phyloP scores from a whole-genome alignment of 179 eudicot genomes.

The Nepenthes alata region DNA sequence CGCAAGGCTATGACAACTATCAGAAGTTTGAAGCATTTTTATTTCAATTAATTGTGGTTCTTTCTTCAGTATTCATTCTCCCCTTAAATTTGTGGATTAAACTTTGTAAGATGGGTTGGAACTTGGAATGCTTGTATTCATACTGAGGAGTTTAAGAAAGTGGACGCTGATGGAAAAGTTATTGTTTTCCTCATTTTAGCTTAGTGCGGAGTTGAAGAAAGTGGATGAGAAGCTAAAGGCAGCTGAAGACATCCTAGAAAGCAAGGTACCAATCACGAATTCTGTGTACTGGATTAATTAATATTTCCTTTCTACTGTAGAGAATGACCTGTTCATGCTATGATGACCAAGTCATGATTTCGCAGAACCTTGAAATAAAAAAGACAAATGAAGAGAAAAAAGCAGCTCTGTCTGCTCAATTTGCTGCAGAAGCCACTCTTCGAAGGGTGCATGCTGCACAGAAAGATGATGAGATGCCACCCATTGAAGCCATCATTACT shows the following conservation, averaged over 20 bases:
- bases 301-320: background rate
- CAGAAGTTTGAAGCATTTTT: too few species aligned
- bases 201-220: constrained; percentile 60
- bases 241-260: constrained; percentile 62
- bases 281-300: background rate
- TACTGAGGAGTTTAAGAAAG: background rate
- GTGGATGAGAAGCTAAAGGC: constrained; percentile 75
- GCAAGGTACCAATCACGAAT: constrained; percentile 46
- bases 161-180: background rate
- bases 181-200: constrained; percentile 21
- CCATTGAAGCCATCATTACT: constrained; percentile 15
- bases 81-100: too few species aligned
- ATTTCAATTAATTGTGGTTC: too few species aligned
- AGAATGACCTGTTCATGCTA: background rate
- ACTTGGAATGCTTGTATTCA: too few species aligned
- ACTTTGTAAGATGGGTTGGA: too few species aligned
- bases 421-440: constrained; percentile 17
- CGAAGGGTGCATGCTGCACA: constrained; percentile 16
- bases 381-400: constrained; percentile 17
- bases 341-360: constrained; percentile 1
- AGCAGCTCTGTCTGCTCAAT: constrained; percentile 15
- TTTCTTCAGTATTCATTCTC: too few species aligned
- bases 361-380: constrained; percentile 12
- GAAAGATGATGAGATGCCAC: constrained; percentile 18
- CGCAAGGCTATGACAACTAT: too few species aligned